Percentiles rank a stretch among this genome's conserved stretches.
Evolutionary conservation across 2,329 filamentous ascomycete genomes (phyloP).

Genomic region (Fusarium sp.): DNA sequence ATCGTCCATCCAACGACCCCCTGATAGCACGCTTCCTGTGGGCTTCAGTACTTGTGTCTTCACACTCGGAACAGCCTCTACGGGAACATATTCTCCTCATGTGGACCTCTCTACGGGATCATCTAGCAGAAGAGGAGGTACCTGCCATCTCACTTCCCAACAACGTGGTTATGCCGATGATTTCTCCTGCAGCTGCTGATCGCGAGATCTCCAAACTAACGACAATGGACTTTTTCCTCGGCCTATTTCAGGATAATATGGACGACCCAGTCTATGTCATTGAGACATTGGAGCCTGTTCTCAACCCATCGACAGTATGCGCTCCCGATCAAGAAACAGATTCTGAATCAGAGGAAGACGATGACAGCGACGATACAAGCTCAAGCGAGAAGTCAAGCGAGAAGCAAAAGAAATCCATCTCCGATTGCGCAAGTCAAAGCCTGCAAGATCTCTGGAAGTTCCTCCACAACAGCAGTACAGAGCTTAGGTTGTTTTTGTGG

Average conservation of each 20-base stretch:
- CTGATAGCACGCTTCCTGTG: slow-evolving; percentile 67
- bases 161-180: slow-evolving; percentile 87
- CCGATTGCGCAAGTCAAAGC: slow-evolving; percentile 65
- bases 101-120: slow-evolving; percentile 69
- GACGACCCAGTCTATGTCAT: slow-evolving; percentile 87
- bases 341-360: not conserved
- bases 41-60: slow-evolving; percentile 66
- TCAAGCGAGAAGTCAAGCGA: slow-evolving; percentile 11
- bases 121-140: slow-evolving; percentile 56
- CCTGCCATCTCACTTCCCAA: slow-evolving; percentile 76
- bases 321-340: slow-evolving; percentile 44
- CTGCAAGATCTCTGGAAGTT: slow-evolving; percentile 87
- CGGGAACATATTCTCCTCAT: slow-evolving; percentile 68
- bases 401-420: slow-evolving; percentile 54
- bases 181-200: slow-evolving; percentile 86
- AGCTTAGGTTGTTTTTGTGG: slow-evolving; percentile 89
- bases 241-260: slow-evolving; percentile 85
- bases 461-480: slow-evolving; percentile 81
- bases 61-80: slow-evolving; percentile 63
- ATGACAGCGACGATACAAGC: slow-evolving; percentile 24
- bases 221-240: slow-evolving; percentile 95
- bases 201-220: slow-evolving; percentile 92
- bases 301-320: slow-evolving; percentile 76
- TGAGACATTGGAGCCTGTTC: slow-evolving; percentile 89
- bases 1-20: slow-evolving; percentile 51